Evolutionary conservation across 257 asterid genomes (phyloP).

Genomic region (Fraxinus pennsylvanica): DNA sequence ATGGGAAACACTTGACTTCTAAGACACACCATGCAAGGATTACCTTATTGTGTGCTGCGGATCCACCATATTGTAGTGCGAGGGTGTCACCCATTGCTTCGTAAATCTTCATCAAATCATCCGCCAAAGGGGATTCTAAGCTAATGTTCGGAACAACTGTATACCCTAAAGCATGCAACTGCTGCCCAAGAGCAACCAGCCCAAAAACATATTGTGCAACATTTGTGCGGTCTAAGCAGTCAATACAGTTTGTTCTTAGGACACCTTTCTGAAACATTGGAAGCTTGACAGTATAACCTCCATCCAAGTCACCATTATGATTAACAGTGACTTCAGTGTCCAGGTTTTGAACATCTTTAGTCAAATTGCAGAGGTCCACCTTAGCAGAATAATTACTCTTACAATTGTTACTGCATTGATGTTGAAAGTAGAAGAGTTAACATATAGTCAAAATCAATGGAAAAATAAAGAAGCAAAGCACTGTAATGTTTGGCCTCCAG

Average conservation of each 20-base stretch:
- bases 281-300: slow-evolving; percentile 35
- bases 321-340: slow-evolving; percentile 22
- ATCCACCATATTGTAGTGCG: slow-evolving; percentile 94
- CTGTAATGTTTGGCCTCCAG: background rate
- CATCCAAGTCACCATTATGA: slow-evolving; percentile 25
- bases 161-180: slow-evolving; percentile 75
- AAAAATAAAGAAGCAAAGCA: background rate
- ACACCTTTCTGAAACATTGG: slow-evolving; percentile 80
- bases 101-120: slow-evolving; percentile 73
- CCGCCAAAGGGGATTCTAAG: slow-evolving; percentile 68
- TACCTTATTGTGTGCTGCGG: slow-evolving; percentile 99
- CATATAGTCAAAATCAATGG: slow-evolving; percentile 11
- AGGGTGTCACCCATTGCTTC: slow-evolving; percentile 97
- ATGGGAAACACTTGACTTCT: slow-evolving; percentile 3
- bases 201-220: slow-evolving; percentile 93
- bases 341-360: slow-evolving; percentile 21
- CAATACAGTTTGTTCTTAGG: slow-evolving; percentile 91
- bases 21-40: slow-evolving; percentile 4
- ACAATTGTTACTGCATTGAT: slow-evolving; percentile 40
- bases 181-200: slow-evolving; percentile 77
- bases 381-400: slow-evolving; percentile 37
- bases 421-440: slow-evolving; percentile 33
- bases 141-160: slow-evolving; percentile 44
- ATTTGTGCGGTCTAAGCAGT: slow-evolving; percentile 96
- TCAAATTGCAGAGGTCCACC: slow-evolving; percentile 34